A percentile compares a stretch with the other conserved stretches of the same genome.
phyloP scores from a whole-genome alignment of 306 rosid genomes.

The Casuarina glauca region DNA sequence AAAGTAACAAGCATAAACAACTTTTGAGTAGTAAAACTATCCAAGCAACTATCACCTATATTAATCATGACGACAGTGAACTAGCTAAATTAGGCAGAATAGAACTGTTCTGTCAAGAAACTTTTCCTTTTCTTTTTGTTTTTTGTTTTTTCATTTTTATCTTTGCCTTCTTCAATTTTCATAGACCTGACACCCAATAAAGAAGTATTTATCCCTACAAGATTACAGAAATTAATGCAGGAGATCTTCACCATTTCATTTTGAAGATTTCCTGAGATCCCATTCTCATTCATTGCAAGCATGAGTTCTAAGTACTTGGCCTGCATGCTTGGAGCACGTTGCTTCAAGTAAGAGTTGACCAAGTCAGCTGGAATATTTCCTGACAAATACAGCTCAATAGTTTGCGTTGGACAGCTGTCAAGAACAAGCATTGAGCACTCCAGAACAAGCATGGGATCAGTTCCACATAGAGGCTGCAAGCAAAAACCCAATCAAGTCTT shows the following conservation, averaged over 20 bases:
- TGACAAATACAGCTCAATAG: slow-evolving; percentile 89
- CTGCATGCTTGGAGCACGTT: slow-evolving; percentile 96
- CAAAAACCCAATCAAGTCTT: slow-evolving; percentile 35
- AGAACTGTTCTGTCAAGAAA: background rate
- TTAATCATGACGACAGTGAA: background rate
- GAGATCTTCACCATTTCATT: slow-evolving; percentile 83
- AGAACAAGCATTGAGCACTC: slow-evolving; percentile 95
- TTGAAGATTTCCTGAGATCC: slow-evolving; percentile 90
- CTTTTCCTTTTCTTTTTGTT: background rate
- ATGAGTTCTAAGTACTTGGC: slow-evolving; percentile 88
- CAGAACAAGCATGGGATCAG: slow-evolving; percentile 93
- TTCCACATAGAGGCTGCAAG: slow-evolving; percentile 85
- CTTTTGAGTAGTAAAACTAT: slow-evolving; percentile 9
- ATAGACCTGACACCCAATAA: background rate
- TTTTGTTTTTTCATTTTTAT: background rate
- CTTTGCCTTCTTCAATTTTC: background rate
- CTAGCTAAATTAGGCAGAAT: background rate
- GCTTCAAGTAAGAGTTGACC: slow-evolving; percentile 97
- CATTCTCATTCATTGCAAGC: slow-evolving; percentile 96
- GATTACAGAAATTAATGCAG: slow-evolving; percentile 28
- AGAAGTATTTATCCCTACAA: background rate
- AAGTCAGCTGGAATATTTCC: slow-evolving; percentile 96
- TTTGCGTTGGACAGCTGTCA: slow-evolving; percentile 94
- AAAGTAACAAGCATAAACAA: slow-evolving; percentile 28
- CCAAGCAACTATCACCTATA: background rate